Percentiles rank a stretch among this genome's conserved stretches.
These are phyloP conservation scores for Phytophthora europaea DNA, from an alignment of 352 stramenopile species.

Conservation along the genomic window DNA sequence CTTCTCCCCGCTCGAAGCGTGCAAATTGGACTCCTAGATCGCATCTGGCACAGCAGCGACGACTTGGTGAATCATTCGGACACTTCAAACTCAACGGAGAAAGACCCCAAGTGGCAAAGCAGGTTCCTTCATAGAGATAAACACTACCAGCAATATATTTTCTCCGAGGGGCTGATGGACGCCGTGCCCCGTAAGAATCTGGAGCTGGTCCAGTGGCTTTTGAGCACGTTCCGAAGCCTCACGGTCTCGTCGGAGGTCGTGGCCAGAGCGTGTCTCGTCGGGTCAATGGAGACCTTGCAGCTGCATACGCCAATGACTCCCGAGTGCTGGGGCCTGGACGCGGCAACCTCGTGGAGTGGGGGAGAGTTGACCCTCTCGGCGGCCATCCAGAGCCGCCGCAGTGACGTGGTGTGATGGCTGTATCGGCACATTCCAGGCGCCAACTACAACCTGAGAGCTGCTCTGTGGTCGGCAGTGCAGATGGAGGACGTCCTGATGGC, in stretches of 20 bases:
- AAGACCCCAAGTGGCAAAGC: not conserved
- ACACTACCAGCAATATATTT: slow-evolving; percentile 23
- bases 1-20: not conserved
- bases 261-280: slow-evolving; percentile 8
- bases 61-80: not conserved
- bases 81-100: not conserved
- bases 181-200: slow-evolving; percentile 5
- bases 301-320: slow-evolving; percentile 21
- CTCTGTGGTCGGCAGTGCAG: not conserved
- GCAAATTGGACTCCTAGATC: slow-evolving; percentile 16
- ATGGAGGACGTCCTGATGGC: slow-evolving; percentile 32
- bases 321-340: not conserved
- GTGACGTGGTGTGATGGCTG: slow-evolving; percentile 31
- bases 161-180: slow-evolving; percentile 1
- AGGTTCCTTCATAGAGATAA: slow-evolving; percentile 2
- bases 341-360: slow-evolving; percentile 9
- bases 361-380: not conserved
- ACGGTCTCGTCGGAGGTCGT: slow-evolving; percentile 15
- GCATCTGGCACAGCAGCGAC: slow-evolving; percentile 14
- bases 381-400: slow-evolving; percentile 13
- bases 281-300: slow-evolving; percentile 18
- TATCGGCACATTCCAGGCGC: slow-evolving; percentile 6
- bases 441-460: not conserved
- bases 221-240: slow-evolving; percentile 4
- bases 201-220: slow-evolving; percentile 19